phyloP scores from a whole-genome alignment of 2,329 filamentous ascomycete genomes.

The Calonectria honghensis region DNA sequence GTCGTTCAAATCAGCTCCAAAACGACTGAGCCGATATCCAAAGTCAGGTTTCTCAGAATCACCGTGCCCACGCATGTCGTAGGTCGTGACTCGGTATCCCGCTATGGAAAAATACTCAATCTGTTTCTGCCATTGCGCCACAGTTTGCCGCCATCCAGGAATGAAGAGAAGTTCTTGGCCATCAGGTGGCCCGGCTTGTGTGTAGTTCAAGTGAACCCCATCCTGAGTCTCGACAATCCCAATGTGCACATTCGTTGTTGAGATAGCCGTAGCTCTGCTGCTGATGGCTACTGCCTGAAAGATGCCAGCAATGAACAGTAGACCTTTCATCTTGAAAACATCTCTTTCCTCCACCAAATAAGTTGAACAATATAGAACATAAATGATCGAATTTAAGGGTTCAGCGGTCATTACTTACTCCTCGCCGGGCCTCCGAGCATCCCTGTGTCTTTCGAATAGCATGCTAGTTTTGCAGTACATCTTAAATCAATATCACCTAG shows the following conservation, averaged over 20 bases:
- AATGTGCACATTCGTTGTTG: background rate
- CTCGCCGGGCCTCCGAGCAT: background rate
- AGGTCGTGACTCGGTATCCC: constrained; percentile 5
- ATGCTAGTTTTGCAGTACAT: too few species aligned
- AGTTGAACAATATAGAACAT: background rate
- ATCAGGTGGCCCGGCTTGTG: background rate
- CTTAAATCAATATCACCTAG: background rate
- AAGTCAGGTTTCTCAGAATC: constrained; percentile 6
- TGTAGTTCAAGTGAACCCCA: constrained; percentile 13
- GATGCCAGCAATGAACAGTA: background rate
- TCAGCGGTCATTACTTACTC: background rate
- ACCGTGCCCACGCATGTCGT: background rate
- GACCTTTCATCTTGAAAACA: background rate
- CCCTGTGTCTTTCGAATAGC: background rate
- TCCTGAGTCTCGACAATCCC: constrained; percentile 4
- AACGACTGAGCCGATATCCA: constrained; percentile 9
- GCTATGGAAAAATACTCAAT: constrained; percentile 53
- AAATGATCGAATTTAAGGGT: background rate
- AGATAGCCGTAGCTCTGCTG: background rate
- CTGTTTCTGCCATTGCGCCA: constrained; percentile 57
- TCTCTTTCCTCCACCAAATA: too few species aligned
- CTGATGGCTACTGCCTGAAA: background rate
- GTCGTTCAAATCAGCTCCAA: constrained; percentile 13
- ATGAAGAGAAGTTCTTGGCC: constrained; percentile 57
- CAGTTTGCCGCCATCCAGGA: constrained; percentile 58